Percentiles rank a stretch among this genome's conserved stretches.
Conservation (phyloP, 768 basidiomycete species). For the Termitomyces sp. region DNA sequence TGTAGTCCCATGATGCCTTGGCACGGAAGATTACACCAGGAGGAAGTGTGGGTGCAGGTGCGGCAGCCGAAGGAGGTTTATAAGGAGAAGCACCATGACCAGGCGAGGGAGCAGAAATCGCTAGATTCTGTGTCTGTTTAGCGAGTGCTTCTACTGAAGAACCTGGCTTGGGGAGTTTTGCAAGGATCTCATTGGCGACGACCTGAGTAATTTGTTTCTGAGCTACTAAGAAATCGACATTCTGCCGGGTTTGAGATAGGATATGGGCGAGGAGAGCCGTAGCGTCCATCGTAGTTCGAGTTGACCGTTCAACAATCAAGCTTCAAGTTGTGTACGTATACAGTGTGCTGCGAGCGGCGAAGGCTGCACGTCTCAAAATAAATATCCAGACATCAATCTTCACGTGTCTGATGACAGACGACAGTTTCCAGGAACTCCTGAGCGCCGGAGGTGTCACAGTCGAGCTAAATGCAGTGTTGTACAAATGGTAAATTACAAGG, state of each 20-base stretch:
- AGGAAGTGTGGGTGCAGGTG: conserved; percentile 1
- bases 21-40: conserved; percentile 34
- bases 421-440: too few species aligned
- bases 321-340: too few species aligned
- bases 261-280: conserved; percentile 37
- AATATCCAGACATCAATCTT: too few species aligned
- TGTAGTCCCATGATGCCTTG: conserved; percentile 62
- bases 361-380: too few species aligned
- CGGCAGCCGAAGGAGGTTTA: conserved; percentile 1
- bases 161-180: conserved; percentile 31
- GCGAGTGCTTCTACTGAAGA: not conserved
- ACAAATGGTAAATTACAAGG: conserved; percentile 1
- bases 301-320: too few species aligned
- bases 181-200: conserved; percentile 44
- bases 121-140: conserved; percentile 6
- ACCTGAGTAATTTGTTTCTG: conserved; percentile 43
- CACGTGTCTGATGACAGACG: conserved; percentile 8
- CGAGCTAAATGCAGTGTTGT: not conserved
- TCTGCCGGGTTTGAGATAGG: conserved; percentile 49
- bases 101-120: conserved; percentile 1
- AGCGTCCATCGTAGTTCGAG: conserved; percentile 9
- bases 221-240: conserved; percentile 51
- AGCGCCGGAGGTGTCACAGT: too few species aligned
- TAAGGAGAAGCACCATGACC: not conserved
- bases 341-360: too few species aligned